Base-by-base conservation (phyloP, 768 basidiomycete species). In the Serendipita sp. region DNA sequence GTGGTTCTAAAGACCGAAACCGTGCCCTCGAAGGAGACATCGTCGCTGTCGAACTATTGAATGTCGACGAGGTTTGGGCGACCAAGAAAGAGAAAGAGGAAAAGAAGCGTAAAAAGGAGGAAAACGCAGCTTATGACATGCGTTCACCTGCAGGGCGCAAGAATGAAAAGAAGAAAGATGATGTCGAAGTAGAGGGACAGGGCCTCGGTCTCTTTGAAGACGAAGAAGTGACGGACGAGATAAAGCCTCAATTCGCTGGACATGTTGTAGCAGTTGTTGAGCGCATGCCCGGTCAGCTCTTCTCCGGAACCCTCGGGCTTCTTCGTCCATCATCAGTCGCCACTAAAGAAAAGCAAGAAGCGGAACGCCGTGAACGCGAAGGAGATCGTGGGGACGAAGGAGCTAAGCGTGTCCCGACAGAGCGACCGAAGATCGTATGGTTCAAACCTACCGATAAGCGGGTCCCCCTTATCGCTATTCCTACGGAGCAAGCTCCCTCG, bases 41-140 rank as follows among this genome's bases (percentile, higher is more conserved):
- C 63, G 92, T 99, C 63, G 96, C 95, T 22, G 90, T 99, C 24
- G 96, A 99, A 73, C 81, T 99, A 48, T 80, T 99, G 62, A 96
- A 99, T 68, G 95, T 98, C 26, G 93, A 97, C 69, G 94, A 97
- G 74, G 94, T 96, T 14, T 90, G 90, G 90, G 87, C 89, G 7
- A 96, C 96, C 3, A 99, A 99, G 80, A 99, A 99, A 75, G 96
- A 99, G 77, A 99, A 99, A 76, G 96, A 98, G 73, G 96, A 98
- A 78, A 99, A 99, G 85, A 98, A 99, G 78, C 81, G 95, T 70
- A 98, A 98, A 77, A 99, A 99, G 81, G 96, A 98, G 75, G 96
- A 98, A 75, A 96, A 94, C 71, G 86, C 92, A 30, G 90, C 93
- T 0, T 97, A 93, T 72, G 95, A 98, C 69, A 71, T 86, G 62